Base-by-base conservation (phyloP, 257 asterid species). In the Parsonsia alboflavescens region DNA sequence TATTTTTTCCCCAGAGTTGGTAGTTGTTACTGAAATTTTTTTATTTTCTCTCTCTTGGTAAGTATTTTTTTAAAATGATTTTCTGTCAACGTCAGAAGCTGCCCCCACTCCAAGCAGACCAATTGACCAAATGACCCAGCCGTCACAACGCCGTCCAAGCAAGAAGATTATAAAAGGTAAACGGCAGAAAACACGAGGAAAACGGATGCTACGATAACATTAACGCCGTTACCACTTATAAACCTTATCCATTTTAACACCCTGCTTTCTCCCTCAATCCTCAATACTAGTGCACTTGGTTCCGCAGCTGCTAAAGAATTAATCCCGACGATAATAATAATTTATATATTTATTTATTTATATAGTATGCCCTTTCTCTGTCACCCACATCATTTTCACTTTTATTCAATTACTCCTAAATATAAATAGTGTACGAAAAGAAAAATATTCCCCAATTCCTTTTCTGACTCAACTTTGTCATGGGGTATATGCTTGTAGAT, bases 21-120 rank as follows among this genome's bases (percentile, higher is more conserved):
- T 42, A 33, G 39, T 33, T 33, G 39, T 1, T 33, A 33, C 39
- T 3, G 39, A 33, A 33, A 33, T 1, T 33, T 33, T 33, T 45
- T 45, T n/a, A n/a, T n/a, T n/a, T n/a, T 54, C 1, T 54, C 10
- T 17, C 58, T 17, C n/a, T n/a, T n/a, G n/a, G n/a, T n/a, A n/a
- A n/a, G n/a, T n/a, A 2, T 6, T 53, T 1, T 53, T 21, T 54
- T 64, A 26, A n/a, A n/a, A 16, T 46, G 49, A 36, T 52, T 66
- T 75, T 54, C 73, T 69, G 61, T 77, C 80, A 73, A 68, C 77
- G 71, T 80, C 74, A 80, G 79, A 74, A 8, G 62, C 36, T 49
- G 56, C 79, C 82, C 83, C 84, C 87, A 78, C 53, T 36, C 10
- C 79, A 77, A 78, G 75, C 52, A 41, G 79, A 72, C 79, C 75